phyloP scores from a whole-genome alignment of 108 stramenopile species.

The Cyclotella baltica region DNA sequence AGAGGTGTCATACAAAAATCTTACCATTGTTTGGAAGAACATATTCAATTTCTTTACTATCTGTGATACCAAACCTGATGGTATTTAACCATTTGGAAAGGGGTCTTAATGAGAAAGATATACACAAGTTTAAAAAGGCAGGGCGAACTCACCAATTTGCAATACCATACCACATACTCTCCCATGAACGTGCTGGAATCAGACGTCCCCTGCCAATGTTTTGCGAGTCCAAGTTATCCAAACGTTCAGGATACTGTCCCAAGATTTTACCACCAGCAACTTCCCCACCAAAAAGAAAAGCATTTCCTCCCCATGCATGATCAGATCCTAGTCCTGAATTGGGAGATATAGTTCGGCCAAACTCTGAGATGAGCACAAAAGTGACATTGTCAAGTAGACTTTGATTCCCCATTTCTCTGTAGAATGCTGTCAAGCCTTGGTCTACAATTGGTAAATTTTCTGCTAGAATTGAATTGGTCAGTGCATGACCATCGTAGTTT shows the following conservation, averaged over 20 bases:
- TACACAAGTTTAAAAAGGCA: too few relatives aligned
- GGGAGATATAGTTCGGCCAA: conserved; percentile 43
- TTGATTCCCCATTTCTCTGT: conserved; percentile 56
- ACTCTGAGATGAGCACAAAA: conserved; percentile 63
- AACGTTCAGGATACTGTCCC: conserved; percentile 48
- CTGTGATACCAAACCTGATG: conserved; percentile 28
- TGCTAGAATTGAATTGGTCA: conserved; percentile 37
- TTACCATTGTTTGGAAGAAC: conserved; percentile 28
- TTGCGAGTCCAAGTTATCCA: conserved; percentile 1
- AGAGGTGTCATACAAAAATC: background rate
- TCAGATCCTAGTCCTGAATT: conserved; percentile 63
- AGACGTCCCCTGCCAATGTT: conserved; percentile 58
- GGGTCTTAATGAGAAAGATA: too few relatives aligned
- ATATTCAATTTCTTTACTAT: conserved; percentile 10
- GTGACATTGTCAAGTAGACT: conserved; percentile 43
- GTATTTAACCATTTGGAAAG: too few relatives aligned
- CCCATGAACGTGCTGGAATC: conserved; percentile 78
- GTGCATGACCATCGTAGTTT: conserved; percentile 68
- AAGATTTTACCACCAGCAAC: conserved; percentile 52
- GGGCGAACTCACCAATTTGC: too few relatives aligned
- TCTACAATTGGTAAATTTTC: conserved; percentile 35
- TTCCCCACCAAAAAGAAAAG: conserved; percentile 55
- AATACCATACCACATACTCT: conserved; percentile 57
- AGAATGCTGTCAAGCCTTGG: conserved; percentile 40
- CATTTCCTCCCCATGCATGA: conserved; percentile 69